Percentiles rank a stretch among this genome's conserved stretches.
These are phyloP conservation scores for Medicago arabica DNA, from an alignment of 306 rosid species.

Conservation along the genomic window DNA sequence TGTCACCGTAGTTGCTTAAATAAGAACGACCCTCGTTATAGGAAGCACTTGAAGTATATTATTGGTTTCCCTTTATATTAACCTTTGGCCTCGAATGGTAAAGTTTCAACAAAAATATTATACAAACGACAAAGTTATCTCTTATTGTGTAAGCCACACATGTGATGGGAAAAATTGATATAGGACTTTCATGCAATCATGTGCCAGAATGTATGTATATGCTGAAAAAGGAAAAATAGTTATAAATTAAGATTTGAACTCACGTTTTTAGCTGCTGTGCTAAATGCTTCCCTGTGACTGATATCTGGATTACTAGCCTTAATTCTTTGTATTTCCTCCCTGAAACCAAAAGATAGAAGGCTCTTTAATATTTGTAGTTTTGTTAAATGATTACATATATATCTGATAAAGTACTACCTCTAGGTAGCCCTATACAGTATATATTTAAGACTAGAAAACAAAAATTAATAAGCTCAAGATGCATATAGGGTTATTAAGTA, in stretches of 20 bases:
- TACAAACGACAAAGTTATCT: constrained; percentile 34
- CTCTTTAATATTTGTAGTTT: not conserved
- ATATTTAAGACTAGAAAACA: not conserved
- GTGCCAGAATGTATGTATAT: constrained; percentile 23
- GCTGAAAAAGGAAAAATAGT: constrained; percentile 18
- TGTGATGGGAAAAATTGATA: constrained; percentile 21
- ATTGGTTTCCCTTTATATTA: constrained; percentile 21
- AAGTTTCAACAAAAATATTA: constrained; percentile 22
- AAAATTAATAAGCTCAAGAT: not conserved
- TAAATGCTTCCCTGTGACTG: constrained; percentile 97
- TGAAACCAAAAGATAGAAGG: constrained; percentile 36
- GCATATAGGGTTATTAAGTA: no score
- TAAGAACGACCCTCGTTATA: constrained; percentile 8
- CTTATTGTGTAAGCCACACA: constrained; percentile 36
- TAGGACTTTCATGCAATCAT: constrained; percentile 31
- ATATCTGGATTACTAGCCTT: constrained; percentile 94
- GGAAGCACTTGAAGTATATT: constrained; percentile 2
- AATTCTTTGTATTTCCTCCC: constrained; percentile 99
- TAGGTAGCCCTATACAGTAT: not conserved
- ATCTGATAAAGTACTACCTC: not conserved
- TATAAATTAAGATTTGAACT: constrained; percentile 43
- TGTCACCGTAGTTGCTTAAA: constrained; percentile 16
- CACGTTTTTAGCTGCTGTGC: constrained; percentile 98
- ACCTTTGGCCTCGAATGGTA: not conserved
- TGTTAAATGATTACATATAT: not conserved